Conservation (phyloP, 345 rosid genomes). For the Brassica cretica region DNA sequence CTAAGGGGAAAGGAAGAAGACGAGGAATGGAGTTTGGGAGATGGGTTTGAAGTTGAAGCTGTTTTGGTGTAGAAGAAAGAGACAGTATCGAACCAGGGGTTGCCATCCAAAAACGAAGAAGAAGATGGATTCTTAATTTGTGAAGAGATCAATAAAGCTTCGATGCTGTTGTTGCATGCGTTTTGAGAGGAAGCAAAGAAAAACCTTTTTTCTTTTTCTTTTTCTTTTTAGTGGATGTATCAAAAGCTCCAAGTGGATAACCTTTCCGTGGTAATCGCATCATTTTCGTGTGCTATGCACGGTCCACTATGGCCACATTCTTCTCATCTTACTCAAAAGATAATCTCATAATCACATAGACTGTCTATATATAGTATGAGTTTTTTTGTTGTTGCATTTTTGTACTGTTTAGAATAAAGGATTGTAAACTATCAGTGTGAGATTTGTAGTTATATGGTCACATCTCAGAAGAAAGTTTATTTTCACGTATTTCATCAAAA, state of each 20-base stretch:
- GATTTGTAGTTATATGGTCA: too few species aligned
- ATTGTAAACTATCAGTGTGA: too few species aligned
- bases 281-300: constrained; percentile 35
- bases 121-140: not conserved
- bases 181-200: not conserved
- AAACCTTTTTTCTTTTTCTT: too few species aligned
- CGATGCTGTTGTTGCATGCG: constrained; percentile 18
- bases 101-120: constrained; percentile 28
- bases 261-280: constrained; percentile 29
- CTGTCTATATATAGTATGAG: too few species aligned
- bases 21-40: constrained; percentile 30
- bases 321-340: constrained; percentile 12
- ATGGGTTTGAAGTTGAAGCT: constrained; percentile 39
- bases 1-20: constrained; percentile 8
- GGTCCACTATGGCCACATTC: constrained; percentile 29
- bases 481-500: too few species aligned
- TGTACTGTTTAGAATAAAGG: too few species aligned
- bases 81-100: constrained; percentile 29
- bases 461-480: too few species aligned
- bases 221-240: constrained; percentile 1
- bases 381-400: too few species aligned
- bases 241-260: constrained; percentile 27
- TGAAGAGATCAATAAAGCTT: not conserved
- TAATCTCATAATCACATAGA: too few species aligned
- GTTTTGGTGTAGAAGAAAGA: constrained; percentile 39